Evolutionary conservation across 116 monocot genomes (phyloP).

Genomic region (Zostera marina): DNA sequence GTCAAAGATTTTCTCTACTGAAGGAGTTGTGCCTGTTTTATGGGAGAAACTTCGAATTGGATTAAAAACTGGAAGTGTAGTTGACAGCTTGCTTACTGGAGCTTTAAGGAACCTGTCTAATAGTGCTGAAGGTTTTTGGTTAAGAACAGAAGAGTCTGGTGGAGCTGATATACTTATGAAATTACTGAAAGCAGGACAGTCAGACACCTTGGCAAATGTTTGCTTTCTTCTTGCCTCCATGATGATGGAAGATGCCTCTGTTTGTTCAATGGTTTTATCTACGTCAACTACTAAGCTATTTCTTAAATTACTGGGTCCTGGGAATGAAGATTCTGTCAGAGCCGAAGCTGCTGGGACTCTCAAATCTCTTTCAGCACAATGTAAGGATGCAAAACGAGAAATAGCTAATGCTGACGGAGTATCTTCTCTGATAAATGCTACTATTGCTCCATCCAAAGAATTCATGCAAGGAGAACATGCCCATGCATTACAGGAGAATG

Average conservation of each 20-base stretch:
- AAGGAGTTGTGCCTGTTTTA: constrained; percentile 91
- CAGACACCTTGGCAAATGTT: constrained; percentile 54
- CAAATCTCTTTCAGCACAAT: constrained; percentile 85
- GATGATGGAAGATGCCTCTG: constrained; percentile 77
- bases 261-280: constrained; percentile 52
- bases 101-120: constrained; percentile 69
- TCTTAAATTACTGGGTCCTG: constrained; percentile 74
- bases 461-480: constrained; percentile 99
- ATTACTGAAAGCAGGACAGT: constrained; percentile 50
- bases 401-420: constrained; percentile 88
- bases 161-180: constrained; percentile 82
- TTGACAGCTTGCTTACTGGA: constrained; percentile 71
- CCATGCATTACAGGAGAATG: constrained; percentile 90
- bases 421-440: constrained; percentile 90
- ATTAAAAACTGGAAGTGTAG: constrained; percentile 44
- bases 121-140: constrained; percentile 74
- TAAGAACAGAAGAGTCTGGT: constrained; percentile 47
- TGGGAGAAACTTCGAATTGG: constrained; percentile 71
- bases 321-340: constrained; percentile 80
- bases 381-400: constrained; percentile 86
- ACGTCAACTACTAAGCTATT: constrained; percentile 67
- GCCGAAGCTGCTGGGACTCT: constrained; percentile 93
- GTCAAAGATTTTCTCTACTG: constrained; percentile 98
- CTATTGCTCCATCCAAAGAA: constrained; percentile 98
- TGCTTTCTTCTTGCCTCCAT: constrained; percentile 84